These are phyloP conservation scores for Westerdykella sp. DNA, from an alignment of 2,329 filamentous ascomycete genomes.

Conservation along the genomic window DNA sequence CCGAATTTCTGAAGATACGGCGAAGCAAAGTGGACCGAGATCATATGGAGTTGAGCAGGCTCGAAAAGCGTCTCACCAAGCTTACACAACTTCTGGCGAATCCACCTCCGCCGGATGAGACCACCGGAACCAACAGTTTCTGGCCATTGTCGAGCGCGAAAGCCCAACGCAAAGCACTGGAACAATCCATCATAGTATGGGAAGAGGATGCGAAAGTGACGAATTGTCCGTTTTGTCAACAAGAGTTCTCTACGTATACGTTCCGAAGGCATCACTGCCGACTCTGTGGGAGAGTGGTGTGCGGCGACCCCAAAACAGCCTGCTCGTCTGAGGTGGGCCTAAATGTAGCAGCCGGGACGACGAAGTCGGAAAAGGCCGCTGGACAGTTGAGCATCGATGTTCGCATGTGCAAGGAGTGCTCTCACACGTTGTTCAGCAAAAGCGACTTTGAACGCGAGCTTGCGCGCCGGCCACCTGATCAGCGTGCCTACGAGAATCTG, in stretches of 20 bases:
- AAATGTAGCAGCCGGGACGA: conserved; percentile 59
- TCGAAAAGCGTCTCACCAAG: conserved; percentile 88
- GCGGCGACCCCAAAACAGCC: conserved; percentile 73
- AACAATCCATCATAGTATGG: conserved; percentile 92
- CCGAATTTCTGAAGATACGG: conserved; percentile 63
- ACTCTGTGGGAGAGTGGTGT: conserved; percentile 88
- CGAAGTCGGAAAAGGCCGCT: conserved; percentile 39
- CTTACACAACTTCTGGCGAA: conserved; percentile 77
- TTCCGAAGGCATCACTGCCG: conserved; percentile 92
- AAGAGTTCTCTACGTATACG: conserved; percentile 89
- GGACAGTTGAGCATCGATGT: conserved; percentile 67
- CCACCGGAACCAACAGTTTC: conserved; percentile 43
- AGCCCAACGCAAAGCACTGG: conserved; percentile 70
- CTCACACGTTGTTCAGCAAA: conserved; percentile 61
- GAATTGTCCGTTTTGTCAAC: conserved; percentile 89
- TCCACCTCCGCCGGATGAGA: conserved; percentile 59
- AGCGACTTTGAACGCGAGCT: conserved; percentile 72
- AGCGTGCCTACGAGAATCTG: conserved; percentile 76
- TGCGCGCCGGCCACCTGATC: conserved; percentile 62
- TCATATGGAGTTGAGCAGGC: conserved; percentile 76
- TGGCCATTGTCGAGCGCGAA: conserved; percentile 56
- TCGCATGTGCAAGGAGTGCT: conserved; percentile 89
- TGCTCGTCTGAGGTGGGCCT: conserved; percentile 83
- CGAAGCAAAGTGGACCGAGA: conserved; percentile 75
- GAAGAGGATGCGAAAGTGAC: conserved; percentile 78